phyloP scores from a whole-genome alignment of 1,139 yeast species.

The Yamadazyma triangularis region DNA sequence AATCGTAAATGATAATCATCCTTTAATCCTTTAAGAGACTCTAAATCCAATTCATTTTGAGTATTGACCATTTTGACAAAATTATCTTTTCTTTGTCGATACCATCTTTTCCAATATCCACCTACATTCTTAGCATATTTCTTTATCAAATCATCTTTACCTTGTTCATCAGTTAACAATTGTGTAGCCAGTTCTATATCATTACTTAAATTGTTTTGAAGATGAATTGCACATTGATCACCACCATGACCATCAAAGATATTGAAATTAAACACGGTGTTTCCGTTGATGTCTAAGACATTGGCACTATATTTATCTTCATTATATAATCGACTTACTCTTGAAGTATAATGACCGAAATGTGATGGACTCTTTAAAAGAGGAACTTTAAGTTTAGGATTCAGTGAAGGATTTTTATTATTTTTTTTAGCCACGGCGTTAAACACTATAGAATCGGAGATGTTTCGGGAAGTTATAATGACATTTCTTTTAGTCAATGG shows the following conservation, averaged over 20 bases:
- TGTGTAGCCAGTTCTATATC: constrained; percentile 46
- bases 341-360: constrained; percentile 73
- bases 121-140: constrained; percentile 60
- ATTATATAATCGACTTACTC: constrained; percentile 73
- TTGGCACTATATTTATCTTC: constrained; percentile 74
- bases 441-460: too few species aligned
- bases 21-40: constrained; percentile 11
- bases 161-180: constrained; percentile 21
- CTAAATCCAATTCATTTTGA: constrained; percentile 17
- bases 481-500: too few species aligned
- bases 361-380: constrained; percentile 67
- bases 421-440: too few species aligned
- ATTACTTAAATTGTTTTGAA: constrained; percentile 49
- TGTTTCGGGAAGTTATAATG: too few species aligned
- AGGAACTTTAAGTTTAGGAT: constrained; percentile 43
- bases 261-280: constrained; percentile 53
- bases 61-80: constrained; percentile 41
- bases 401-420: too few species aligned
- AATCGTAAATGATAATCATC: constrained; percentile 59
- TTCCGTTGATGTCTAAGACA: constrained; percentile 38
- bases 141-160: constrained; percentile 35
- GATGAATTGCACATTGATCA: constrained; percentile 59
- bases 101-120: constrained; percentile 87
- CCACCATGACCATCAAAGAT: constrained; percentile 97
- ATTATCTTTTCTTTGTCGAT: constrained; percentile 41